Evolutionary conservation across 208 protist genomes (phyloP), one percentile per base, ranked within the genome.

Genomic region (Leishmania turanica): DNA sequence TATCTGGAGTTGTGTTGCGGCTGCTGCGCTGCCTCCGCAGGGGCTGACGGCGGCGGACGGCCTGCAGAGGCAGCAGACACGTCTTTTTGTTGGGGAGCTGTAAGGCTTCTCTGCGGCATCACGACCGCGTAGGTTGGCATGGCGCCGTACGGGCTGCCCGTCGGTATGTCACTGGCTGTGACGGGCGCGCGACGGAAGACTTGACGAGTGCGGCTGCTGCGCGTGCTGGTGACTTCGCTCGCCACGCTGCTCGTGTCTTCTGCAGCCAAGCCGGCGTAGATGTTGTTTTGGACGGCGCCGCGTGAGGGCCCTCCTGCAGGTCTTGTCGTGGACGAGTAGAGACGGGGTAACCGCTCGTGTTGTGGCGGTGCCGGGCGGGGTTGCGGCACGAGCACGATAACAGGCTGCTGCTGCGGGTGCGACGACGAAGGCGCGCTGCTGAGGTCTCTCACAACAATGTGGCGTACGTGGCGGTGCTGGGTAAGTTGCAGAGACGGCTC

Each of bases 141-240:
- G 7, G 75, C 78, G 34, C 77, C 83, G 74, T 86, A 83, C 9
- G 78, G 83, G 53, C 83, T 86, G 47, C 83, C 83, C 9, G 58
- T 45, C 21, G 83, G 83, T 13, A 68, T 49, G 54, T 0, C 51
- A 31, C 53, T 65, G n/a, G 54, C 37, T 8, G 73, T 53, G 19
- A n/a, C n/a, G 8, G 37, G 68, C 24, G 24, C 70, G 34, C 42
- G 51, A 15, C 77, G 72, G 53, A 81, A 73, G 62, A 78, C 70
- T 34, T 81, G 72, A 54, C 62, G 72, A 7, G 77, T 81, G 77
- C 54, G 72, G 58, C 77, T 58, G 53, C 72, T 78, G 49, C 72
- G 60, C 5, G 77, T 81, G 70, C 82, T 81, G 51, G 62, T 69
- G 17, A 53, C 56, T 27, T 81, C 77, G 42, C 71, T 78, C 11